Base-by-base conservation (phyloP, 345 rosid genomes). In the Eucalyptus grandis region DNA sequence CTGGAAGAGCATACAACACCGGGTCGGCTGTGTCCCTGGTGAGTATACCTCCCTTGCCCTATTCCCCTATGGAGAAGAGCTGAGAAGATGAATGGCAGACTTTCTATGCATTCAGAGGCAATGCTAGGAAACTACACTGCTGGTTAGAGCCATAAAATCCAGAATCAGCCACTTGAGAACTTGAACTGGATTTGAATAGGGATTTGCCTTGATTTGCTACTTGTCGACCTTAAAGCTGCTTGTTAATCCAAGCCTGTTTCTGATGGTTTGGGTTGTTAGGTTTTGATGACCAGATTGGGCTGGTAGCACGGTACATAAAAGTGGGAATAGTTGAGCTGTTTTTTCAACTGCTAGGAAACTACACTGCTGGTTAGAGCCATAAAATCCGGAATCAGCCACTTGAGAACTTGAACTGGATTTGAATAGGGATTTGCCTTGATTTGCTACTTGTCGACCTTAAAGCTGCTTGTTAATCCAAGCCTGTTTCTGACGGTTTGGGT, bases 1-100 rank as follows among this genome's bases (percentile, higher is more conserved):
- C 99, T 89, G 98, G 98, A 93, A 95, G 99, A 94, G 99, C 98
- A 89, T 94, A 94, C 91, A 92, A 90, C 88, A 95, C 93, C 30
- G 98, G 98, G 72, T 90, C 95, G 72, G 94, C 98, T 8, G 89
- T 98, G 72, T 97, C 98, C 89, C 95, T 98, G 58, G 99, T 98
- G 90, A 95, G 98, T 94, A 40, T 77, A 40, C 86, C 49, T 77
- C n/a, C 44, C 82, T 72, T 72, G 82, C 82, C 82, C 82, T 72
- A 72, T 72, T 67, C 82, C 44, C 30, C 5, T 77, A 37, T 11
- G 47, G 85, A 77, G 85, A 77, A 21, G 30, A 77, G 47, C 47
- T 77, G 85, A 77, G 47, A 40, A 77, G 47, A 77, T 40, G 15
- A 77, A 77, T 77, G 47, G 24, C 85, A 40, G 47, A 21, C 27